Base-by-base conservation (phyloP, 2,329 filamentous ascomycete species). In the Pleurostoma richardsiae region DNA sequence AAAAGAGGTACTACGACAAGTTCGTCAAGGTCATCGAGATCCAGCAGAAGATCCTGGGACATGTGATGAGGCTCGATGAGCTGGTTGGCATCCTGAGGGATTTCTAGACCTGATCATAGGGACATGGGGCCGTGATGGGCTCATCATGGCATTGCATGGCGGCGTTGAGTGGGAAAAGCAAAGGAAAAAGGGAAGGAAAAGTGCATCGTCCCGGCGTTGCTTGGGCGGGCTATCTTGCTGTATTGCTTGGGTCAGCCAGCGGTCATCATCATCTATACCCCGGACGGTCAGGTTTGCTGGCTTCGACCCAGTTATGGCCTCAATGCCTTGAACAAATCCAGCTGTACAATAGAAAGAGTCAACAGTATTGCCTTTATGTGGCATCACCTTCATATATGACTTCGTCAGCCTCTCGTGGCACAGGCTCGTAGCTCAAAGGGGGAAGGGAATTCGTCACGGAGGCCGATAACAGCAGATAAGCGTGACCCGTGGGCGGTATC, bases 11-110 rank as follows among this genome's bases (percentile, higher is more conserved):
- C 60, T 80, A 89, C 61, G 79, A 80, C 47, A 66, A 67, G 40
- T 79, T 82, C 58, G 71, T 85, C 52, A 44, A 45, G 31, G 49
- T 52, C n/a, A 45, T 43, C 27, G 79, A 79, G 36, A 71, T 90
- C 50, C 80, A 86, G 60, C 82, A 85, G 58, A 85, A 85, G 69
- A 71, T 99, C 38, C 71, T 95, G 33, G 82, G 83, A 2, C 90
- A 96, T 66, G 74, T 96, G 8, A 80, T 80, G 62, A 79, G 89
- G 50, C 74, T 96, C 54, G 94, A 99, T 67, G 86, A 94, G 44
- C 73, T 96, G 54, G 84, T 97, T 41, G 86, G 86, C 29, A 78
- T 94, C 10, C 77, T 97, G 55, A 77, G 88, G 52, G 94, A 99
- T 62, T 91, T 80, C 57, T 90, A 63, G n/a, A 36, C 8, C 33